Percentiles rank a stretch among this genome's conserved stretches.
Evolutionary conservation across 192 early-diverging fungal species (phyloP).

Genomic region (Rhizophagus sp.): DNA sequence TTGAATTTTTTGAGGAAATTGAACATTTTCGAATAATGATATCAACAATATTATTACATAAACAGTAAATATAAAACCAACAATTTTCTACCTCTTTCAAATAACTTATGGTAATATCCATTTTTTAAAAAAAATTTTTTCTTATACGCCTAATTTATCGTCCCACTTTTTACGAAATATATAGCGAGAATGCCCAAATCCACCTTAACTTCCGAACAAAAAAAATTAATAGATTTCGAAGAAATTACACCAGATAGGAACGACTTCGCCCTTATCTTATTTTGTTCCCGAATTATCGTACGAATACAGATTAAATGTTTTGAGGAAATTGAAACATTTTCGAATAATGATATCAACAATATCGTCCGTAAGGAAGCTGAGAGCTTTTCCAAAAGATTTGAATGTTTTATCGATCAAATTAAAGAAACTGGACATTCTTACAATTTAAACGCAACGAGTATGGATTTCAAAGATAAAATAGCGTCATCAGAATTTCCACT

Average conservation of each 20-base stretch:
- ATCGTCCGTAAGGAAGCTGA: conserved; percentile 16
- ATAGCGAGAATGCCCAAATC: no score
- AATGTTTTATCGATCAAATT: not conserved
- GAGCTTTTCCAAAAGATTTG: not conserved
- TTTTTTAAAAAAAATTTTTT: no score
- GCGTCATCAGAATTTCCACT: not conserved
- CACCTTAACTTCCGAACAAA: not conserved
- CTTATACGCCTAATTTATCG: no score
- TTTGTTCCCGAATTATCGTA: not conserved
- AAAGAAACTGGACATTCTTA: not conserved
- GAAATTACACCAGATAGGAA: not conserved
- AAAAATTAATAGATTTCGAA: conserved; percentile 8
- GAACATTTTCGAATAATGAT: not conserved
- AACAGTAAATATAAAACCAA: no score
- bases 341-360: not conserved
- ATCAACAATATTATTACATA: not conserved
- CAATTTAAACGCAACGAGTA: not conserved
- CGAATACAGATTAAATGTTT: conserved; percentile 21
- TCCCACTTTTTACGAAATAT: not conserved
- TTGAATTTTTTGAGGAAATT: no score
- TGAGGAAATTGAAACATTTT: not conserved
- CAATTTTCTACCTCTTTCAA: no score
- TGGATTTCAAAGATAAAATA: not conserved
- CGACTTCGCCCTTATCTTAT: not conserved
- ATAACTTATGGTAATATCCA: no score